Percentiles rank a stretch among this genome's conserved stretches.
Conservation (phyloP, 495 filamentous ascomycete species). For the Chaetomium cochliodes region DNA sequence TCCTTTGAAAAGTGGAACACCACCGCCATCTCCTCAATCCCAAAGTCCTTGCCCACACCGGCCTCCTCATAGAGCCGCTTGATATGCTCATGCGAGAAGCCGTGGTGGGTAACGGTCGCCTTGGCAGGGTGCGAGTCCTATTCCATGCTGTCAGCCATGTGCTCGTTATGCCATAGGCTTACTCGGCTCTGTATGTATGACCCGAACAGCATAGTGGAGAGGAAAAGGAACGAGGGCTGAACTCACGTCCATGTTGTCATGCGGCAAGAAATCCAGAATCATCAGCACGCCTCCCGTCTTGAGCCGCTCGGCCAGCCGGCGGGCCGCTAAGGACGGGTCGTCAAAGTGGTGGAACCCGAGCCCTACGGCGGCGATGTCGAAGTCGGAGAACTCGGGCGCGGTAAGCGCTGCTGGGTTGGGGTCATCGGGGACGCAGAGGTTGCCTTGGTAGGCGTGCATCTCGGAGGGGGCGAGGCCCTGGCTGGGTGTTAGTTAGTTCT, state of each 20-base stretch:
- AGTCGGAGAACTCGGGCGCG: slow-evolving; percentile 52
- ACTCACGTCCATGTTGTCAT: slow-evolving; percentile 37
- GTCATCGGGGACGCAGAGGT: slow-evolving; percentile 51
- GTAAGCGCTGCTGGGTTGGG: slow-evolving; percentile 42
- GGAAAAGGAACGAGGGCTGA: background rate
- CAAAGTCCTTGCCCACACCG: slow-evolving; percentile 49
- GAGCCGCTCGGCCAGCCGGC: slow-evolving; percentile 57
- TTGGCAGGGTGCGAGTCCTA: slow-evolving; percentile 39
- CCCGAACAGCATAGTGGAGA: background rate
- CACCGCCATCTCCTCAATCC: slow-evolving; percentile 38
- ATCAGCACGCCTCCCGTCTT: slow-evolving; percentile 61
- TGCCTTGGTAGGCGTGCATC: slow-evolving; percentile 58
- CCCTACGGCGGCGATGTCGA: slow-evolving; percentile 65
- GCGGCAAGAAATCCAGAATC: slow-evolving; percentile 63
- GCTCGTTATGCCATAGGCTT: background rate
- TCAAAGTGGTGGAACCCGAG: slow-evolving; percentile 74
- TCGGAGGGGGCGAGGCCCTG: slow-evolving; percentile 50
- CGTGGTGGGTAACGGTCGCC: slow-evolving; percentile 55
- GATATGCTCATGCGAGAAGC: slow-evolving; percentile 56
- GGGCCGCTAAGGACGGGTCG: slow-evolving; percentile 55
- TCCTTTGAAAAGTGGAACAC: slow-evolving; percentile 24
- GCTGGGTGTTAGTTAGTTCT: slow-evolving; percentile 1
- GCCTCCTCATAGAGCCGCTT: slow-evolving; percentile 52
- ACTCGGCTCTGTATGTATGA: no score
- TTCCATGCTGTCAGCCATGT: background rate